Base-by-base conservation (phyloP, 331 rosid genomes). In the Cydonia oblonga region DNA sequence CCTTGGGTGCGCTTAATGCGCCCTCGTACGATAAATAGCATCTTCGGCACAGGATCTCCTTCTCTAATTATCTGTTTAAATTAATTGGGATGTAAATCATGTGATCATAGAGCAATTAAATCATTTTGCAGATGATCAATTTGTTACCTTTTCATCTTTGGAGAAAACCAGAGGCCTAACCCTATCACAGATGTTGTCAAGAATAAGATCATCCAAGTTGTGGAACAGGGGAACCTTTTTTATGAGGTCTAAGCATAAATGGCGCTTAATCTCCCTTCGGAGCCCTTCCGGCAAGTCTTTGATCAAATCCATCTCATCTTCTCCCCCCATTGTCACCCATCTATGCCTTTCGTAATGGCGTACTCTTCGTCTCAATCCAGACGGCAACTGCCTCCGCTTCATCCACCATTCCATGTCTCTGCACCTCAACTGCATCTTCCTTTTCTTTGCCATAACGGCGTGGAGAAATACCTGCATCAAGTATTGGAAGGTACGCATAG, bases 361-460 rank as follows among this genome's bases (percentile, higher is more conserved):
- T 64, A 93, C 98, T 75, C 98, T 83, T 10, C 85, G 87, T 64
- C 96, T 79, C 79, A 93, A 67, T 13, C 82, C 85, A 0, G 97
- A 91, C 0, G 98, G 96, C 64, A 93, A 68, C 85, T 93, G 98
- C 76, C 98, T 88, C 74, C 98, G 78, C 67, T 82, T 84, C 98
- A 93, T 93, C 98, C 98, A 93, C 98, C 98, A 93, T 74, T 93
- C 98, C 96, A 93, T 89, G 82, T 93, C 98, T 5, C 97, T 86
- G 49, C 96, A 85, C 74, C 96, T 86, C 70, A 93, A 84, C 87
- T 91, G 98, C 97, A 93, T 85, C 81, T 89, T 93, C 72, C 96
- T 90, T 88, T 86, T 89, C 89, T 90, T 89, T 24, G 96, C 97
- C 98, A 93, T 93, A 30, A 89, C 98, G 1, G 96, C 85, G 26